Evolutionary conservation across 2,329 filamentous ascomycete genomes (phyloP).

Genomic region (Exophiala viscosa): DNA sequence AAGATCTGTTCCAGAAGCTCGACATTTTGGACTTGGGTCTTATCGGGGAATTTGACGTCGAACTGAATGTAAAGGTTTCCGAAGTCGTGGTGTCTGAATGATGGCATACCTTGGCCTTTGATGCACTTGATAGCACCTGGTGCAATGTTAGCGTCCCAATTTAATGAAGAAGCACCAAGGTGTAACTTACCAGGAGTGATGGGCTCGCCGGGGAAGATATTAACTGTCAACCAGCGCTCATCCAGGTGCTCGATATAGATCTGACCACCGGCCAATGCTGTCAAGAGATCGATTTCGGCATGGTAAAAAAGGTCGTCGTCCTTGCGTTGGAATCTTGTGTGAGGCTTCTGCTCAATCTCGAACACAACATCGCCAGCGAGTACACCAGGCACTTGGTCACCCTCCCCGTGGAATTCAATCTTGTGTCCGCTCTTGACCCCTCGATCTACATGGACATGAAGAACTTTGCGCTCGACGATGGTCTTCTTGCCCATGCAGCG

Average conservation of each 20-base stretch:
- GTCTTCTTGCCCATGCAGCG: conserved; percentile 97
- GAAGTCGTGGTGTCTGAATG: conserved; percentile 86
- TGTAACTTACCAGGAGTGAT: conserved; percentile 82
- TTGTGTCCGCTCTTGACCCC: conserved; percentile 92
- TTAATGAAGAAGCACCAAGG: too few relatives aligned
- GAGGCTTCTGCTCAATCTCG: conserved; percentile 99
- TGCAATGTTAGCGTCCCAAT: conserved; percentile 11
- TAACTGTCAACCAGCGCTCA: conserved; percentile 91
- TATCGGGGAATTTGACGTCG: conserved; percentile 92
- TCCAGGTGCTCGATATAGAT: conserved; percentile 95
- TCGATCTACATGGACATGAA: conserved; percentile 95
- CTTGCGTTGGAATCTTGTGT: conserved; percentile 88
- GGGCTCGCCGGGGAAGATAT: conserved; percentile 89
- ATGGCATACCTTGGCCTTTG: conserved; percentile 96
- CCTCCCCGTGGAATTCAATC: conserved; percentile 94
- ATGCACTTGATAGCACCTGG: conserved; percentile 88
- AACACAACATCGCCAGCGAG: conserved; percentile 95
- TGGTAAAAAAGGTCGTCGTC: conserved; percentile 95
- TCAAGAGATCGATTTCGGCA: conserved; percentile 91
- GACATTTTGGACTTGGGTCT: conserved; percentile 66
- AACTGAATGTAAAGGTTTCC: conserved; percentile 98
- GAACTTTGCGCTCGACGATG: conserved; percentile 91
- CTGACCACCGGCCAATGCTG: conserved; percentile 84
- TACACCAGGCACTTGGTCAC: conserved; percentile 90
- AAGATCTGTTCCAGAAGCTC: conserved; percentile 78